phyloP scores from a whole-genome alignment of 2,329 filamentous ascomycete species.

The Metarhizium rileyi region DNA sequence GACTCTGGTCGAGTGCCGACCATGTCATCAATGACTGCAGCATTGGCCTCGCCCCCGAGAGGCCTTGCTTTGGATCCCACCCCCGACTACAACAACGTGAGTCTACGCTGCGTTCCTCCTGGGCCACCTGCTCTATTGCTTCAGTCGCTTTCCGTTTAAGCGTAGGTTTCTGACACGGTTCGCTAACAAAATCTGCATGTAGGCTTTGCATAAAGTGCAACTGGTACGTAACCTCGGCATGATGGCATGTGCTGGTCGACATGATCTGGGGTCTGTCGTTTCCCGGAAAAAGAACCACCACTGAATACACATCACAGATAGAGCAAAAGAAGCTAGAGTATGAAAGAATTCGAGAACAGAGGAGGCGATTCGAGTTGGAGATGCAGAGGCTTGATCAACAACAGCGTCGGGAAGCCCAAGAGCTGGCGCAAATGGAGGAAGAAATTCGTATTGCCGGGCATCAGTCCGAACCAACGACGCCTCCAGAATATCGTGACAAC shows the following conservation, averaged over 20 bases:
- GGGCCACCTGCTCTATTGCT: not conserved
- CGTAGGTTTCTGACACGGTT: not conserved
- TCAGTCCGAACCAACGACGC: conserved; percentile 91
- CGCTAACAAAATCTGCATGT: conserved; percentile 1
- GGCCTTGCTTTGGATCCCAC: conserved; percentile 28
- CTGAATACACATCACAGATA: conserved; percentile 45
- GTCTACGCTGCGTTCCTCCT: conserved; percentile 10
- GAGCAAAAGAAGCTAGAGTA: conserved; percentile 92
- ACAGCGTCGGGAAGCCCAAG: conserved; percentile 71
- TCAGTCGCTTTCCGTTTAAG: not conserved
- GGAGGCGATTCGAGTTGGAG: conserved; percentile 80
- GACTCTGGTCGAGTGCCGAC: conserved; percentile 78
- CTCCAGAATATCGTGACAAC: conserved; percentile 79
- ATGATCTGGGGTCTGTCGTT: no score
- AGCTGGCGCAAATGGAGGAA: conserved; percentile 76
- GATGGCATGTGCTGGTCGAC: not conserved
- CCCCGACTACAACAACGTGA: conserved; percentile 39
- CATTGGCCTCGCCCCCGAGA: conserved; percentile 41
- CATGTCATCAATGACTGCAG: conserved; percentile 40
- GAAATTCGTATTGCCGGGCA: conserved; percentile 58
- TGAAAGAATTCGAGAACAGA: conserved; percentile 82
- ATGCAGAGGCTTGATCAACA: conserved; percentile 84
- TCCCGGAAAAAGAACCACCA: no score
- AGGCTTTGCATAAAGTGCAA: conserved; percentile 65
- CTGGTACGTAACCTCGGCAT: conserved; percentile 47